Evolutionary conservation across 1,284 basidiomycete species (phyloP).

Genomic region (Schizopora paradoxa): DNA sequence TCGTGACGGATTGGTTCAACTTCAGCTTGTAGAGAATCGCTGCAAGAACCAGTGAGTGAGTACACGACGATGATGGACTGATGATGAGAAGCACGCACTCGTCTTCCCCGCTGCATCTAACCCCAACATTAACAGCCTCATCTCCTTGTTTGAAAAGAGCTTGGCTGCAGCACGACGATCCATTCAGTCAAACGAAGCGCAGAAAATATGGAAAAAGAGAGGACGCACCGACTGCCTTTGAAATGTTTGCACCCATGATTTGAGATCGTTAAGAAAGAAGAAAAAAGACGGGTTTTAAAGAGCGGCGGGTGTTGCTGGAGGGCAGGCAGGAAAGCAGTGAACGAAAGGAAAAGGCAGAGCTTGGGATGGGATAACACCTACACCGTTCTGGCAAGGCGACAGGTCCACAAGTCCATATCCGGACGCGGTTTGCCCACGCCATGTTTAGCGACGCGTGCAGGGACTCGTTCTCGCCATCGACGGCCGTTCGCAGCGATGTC

Average conservation of each 20-base stretch:
- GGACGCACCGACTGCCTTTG: constrained; percentile 30
- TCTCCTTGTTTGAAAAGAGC: constrained; percentile 99
- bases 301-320: constrained; percentile 17
- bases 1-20: constrained; percentile 97
- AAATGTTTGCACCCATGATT: constrained; percentile 40
- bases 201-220: constrained; percentile 10
- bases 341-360: too few species aligned
- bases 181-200: constrained; percentile 2
- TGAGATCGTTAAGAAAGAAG: constrained; percentile 5
- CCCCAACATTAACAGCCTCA: constrained; percentile 90
- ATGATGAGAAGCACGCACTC: constrained; percentile 48
- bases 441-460: too few species aligned
- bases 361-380: too few species aligned
- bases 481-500: too few species aligned
- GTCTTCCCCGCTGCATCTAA: constrained; percentile 97
- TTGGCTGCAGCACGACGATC: constrained; percentile 50
- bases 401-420: too few species aligned
- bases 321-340: constrained; percentile 10
- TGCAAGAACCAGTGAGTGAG: constrained; percentile 34
- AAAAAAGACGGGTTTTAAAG: constrained; percentile 20
- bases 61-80: constrained; percentile 12
- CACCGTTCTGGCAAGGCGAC: too few species aligned
- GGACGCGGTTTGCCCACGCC: too few species aligned
- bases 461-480: too few species aligned
- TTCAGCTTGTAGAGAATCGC: constrained; percentile 99